Base-by-base conservation (phyloP, 228 moss, liverwort and hornwort species). In the Sphagnum magellanicum region DNA sequence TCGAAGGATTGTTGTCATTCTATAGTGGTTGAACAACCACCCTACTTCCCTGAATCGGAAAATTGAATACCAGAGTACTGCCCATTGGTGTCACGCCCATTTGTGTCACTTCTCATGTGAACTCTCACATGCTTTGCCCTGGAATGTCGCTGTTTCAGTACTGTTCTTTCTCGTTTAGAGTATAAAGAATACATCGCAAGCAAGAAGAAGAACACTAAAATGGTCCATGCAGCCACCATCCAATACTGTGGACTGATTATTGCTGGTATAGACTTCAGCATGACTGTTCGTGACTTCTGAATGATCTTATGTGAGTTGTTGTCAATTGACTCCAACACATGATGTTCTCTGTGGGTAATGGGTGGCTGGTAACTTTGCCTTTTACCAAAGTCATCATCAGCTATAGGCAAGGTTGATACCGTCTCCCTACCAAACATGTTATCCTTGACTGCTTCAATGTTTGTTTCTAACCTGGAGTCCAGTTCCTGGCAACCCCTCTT, bases 171-270 rank as follows among this genome's bases (percentile, higher is more conserved):
- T 68, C 80, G 81, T 13, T 72, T 76, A 52, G 85, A 89, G 78
- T 81, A 88, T 0, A 85, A 62, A 9, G 80, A 67, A 4, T 84
- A 87, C n/a, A 87, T 73, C 4, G 75, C 10, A 67, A 92, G 71
- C 73, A 87, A 72, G 71, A 89, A 87, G 0, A 86, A 71, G 73
- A 87, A 65, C 6, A 85, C 82, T 50, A 87, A 15, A 67, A 85
- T 74, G 32, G 80, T 77, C 83, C 85, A 88, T 16, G 86, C 50
- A 46, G 77, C 85, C 5, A 92, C 81, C 83, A 87, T 89, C 87
- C 83, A 87, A 68, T 80, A 61, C 72, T 74, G 68, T 50, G 87
- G 75, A 48, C 68, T 81, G 0, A 74, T 62, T 14, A 70, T 63
- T 13, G 68, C 71, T 12, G 77, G 76, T 52, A 70, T 80, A 50